A percentile compares a stretch with the other conserved stretches of the same genome.
Conservation (phyloP, 768 basidiomycete genomes). For the Podaxis sp. region DNA sequence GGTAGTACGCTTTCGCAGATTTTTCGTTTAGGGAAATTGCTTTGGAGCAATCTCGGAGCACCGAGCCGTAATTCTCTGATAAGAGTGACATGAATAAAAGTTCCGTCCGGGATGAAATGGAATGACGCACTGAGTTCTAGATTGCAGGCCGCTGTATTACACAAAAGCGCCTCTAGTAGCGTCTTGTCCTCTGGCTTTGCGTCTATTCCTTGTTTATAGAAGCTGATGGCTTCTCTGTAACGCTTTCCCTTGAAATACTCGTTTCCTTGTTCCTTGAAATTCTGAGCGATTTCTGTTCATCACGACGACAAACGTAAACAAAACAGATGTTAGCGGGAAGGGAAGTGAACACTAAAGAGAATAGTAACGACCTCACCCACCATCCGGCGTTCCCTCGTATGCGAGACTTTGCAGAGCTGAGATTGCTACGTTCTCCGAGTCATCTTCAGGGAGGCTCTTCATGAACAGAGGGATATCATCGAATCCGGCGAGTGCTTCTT, state of each 20-base stretch:
- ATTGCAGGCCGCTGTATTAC: conserved; percentile 94
- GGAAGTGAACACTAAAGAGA: background rate
- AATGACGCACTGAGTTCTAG: conserved; percentile 75
- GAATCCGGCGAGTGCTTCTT: conserved; percentile 42
- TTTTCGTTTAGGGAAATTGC: conserved; percentile 61
- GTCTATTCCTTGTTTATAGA: conserved; percentile 90
- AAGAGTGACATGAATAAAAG: conserved; percentile 1
- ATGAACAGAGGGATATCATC: conserved; percentile 90
- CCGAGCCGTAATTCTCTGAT: conserved; percentile 85
- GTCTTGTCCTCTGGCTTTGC: conserved; percentile 68
- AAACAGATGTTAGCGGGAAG: conserved; percentile 1
- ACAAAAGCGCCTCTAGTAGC: conserved; percentile 67
- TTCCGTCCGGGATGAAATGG: conserved; percentile 5
- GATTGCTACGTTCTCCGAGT: conserved; percentile 61
- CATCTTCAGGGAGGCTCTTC: conserved; percentile 77
- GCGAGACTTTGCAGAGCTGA: conserved; percentile 84
- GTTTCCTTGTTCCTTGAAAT: conserved; percentile 95
- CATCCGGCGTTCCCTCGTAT: conserved; percentile 91
- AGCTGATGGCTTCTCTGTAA: conserved; percentile 82
- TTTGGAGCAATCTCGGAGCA: conserved; percentile 81
- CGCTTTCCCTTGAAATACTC: conserved; percentile 89
- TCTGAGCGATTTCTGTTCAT: conserved; percentile 75
- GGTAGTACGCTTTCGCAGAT: conserved; percentile 83
- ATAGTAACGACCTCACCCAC: conserved; percentile 51
- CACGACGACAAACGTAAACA: background rate